These are phyloP conservation scores for Ephemerocybe angulata DNA, from an alignment of 768 basidiomycete genomes.

Conservation along the genomic window DNA sequence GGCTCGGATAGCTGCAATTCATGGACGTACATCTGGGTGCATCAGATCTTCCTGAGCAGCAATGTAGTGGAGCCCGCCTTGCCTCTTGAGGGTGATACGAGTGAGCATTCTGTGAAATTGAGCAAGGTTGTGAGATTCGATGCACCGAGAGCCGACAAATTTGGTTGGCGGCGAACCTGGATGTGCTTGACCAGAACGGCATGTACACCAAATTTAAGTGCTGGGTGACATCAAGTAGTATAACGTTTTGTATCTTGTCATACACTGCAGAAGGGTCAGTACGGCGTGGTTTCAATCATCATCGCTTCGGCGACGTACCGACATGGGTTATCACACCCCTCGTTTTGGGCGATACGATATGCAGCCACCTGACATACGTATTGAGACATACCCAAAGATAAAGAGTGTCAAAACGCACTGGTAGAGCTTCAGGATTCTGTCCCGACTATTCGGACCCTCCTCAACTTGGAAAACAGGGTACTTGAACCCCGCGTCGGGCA, in stretches of 20 bases:
- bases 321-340: conserved; percentile 33
- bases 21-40: conserved; percentile 25
- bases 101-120: conserved; percentile 39
- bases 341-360: conserved; percentile 47
- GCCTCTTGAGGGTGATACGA: conserved; percentile 45
- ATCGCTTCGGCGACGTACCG: conserved; percentile 27
- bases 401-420: conserved; percentile 32
- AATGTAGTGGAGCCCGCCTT: conserved; percentile 38
- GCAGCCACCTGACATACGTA: conserved; percentile 45
- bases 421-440: conserved; percentile 49
- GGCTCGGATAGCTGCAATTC: not conserved
- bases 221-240: conserved; percentile 46
- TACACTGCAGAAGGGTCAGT: conserved; percentile 41
- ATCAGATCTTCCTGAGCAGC: conserved; percentile 43
- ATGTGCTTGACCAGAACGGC: conserved; percentile 36
- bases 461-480: conserved; percentile 50
- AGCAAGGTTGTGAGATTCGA: too few relatives aligned
- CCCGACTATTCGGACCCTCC: conserved; percentile 42
- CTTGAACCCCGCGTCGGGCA: conserved; percentile 46
- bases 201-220: conserved; percentile 43
- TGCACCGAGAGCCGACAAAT: not conserved
- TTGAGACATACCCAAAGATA: not conserved
- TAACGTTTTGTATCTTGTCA: conserved; percentile 32
- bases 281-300: not conserved
- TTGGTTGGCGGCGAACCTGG: conserved; percentile 33